phyloP scores from a whole-genome alignment of 768 basidiomycete species.

The Polyporus arcularius region DNA sequence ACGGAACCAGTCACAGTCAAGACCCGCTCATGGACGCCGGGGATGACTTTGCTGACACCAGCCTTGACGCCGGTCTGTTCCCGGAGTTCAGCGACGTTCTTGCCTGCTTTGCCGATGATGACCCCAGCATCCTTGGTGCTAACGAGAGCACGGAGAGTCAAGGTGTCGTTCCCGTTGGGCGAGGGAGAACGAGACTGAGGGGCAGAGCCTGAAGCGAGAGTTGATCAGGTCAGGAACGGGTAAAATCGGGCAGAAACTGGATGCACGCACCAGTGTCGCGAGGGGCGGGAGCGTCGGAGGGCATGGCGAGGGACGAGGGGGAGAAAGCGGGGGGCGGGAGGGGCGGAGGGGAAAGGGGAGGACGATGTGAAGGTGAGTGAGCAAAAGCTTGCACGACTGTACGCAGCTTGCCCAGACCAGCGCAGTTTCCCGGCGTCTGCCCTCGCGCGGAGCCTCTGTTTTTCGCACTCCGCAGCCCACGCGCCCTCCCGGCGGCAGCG shows the following conservation, averaged over 20 bases:
- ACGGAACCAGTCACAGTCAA: slow-evolving; percentile 91
- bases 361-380: slow-evolving; percentile 22
- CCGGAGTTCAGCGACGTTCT: slow-evolving; percentile 96
- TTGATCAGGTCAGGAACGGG: slow-evolving; percentile 22
- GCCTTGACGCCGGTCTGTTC: slow-evolving; percentile 97
- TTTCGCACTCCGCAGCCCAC: slow-evolving; percentile 9
- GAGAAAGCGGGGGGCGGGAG: slow-evolving; percentile 34
- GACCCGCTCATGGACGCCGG: slow-evolving; percentile 96
- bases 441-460: slow-evolving; percentile 1
- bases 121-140: slow-evolving; percentile 97
- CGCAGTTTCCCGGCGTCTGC: slow-evolving; percentile 9
- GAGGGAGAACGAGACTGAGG: slow-evolving; percentile 75
- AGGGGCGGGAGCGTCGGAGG: slow-evolving; percentile 59
- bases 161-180: slow-evolving; percentile 67
- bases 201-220: slow-evolving; percentile 50
- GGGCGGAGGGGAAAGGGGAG: slow-evolving; percentile 20
- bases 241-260: slow-evolving; percentile 15
- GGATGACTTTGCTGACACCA: slow-evolving; percentile 98
- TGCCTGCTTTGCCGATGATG: slow-evolving; percentile 95
- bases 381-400: slow-evolving; percentile 19
- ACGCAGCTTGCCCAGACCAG: slow-evolving; percentile 18
- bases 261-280: slow-evolving; percentile 54
- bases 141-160: slow-evolving; percentile 93
- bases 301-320: slow-evolving; percentile 50
- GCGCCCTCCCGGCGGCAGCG: not conserved